Conservation (phyloP, 768 basidiomycete species). For the Lactifluus rugatus region DNA sequence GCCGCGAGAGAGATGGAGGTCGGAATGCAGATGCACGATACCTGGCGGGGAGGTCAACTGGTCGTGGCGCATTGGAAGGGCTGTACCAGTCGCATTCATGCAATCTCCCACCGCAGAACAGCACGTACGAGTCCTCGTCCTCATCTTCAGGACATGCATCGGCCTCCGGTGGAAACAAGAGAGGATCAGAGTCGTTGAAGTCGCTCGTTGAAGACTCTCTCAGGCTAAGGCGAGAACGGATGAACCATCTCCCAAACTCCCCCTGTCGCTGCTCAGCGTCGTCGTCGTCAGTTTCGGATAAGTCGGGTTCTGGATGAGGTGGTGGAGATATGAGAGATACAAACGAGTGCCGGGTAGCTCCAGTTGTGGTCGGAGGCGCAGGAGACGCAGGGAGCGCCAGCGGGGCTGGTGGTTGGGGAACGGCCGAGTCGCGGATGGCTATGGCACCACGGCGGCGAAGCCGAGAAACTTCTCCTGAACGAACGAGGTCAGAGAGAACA, state of each 20-base stretch:
- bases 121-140: slow-evolving; percentile 26
- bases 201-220: slow-evolving; percentile 4
- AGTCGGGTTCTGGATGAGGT: slow-evolving; percentile 4
- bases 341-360: background rate
- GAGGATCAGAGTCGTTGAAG: slow-evolving; percentile 12
- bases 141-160: slow-evolving; percentile 20
- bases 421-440: slow-evolving; percentile 33
- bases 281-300: slow-evolving; percentile 12
- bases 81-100: slow-evolving; percentile 12
- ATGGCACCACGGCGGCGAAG: slow-evolving; percentile 66
- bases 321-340: background rate
- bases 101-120: slow-evolving; percentile 33
- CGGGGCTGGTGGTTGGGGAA: slow-evolving; percentile 14
- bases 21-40: slow-evolving; percentile 22
- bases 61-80: slow-evolving; percentile 1
- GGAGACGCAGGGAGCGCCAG: slow-evolving; percentile 2
- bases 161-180: slow-evolving; percentile 7
- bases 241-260: slow-evolving; percentile 10
- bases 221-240: slow-evolving; percentile 8
- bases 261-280: slow-evolving; percentile 6
- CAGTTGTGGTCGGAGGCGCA: background rate
- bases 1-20: slow-evolving; percentile 12
- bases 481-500: slow-evolving; percentile 62
- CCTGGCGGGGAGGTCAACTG: slow-evolving; percentile 28
- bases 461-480: slow-evolving; percentile 64